Base-by-base conservation (phyloP, 2,329 filamentous ascomycete species). In the Fusarium heterosporum region DNA sequence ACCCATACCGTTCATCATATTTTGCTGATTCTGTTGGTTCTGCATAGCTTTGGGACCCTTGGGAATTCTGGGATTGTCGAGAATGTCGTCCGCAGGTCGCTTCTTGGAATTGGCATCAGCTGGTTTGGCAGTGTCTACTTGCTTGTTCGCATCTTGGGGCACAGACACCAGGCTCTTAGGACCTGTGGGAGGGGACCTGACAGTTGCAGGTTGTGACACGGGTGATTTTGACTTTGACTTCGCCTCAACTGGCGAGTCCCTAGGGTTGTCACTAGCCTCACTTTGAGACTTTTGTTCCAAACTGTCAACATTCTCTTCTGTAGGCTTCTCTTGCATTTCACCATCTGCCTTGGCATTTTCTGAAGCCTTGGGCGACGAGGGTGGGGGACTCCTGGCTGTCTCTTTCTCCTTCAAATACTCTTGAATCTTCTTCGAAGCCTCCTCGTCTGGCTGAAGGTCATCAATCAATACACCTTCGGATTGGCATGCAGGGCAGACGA, bases 381-480 rank as follows among this genome's bases (percentile, higher is more conserved):
- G 74, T 14, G 73, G 73, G 14, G 78, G 66, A 13, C 67, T 85
- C 70, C 84, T 84, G n/a, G 81, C 78, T 34, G 72, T 56, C 73
- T 87, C 85, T 76, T 86, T 88, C 68, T 85, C 84, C 71, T 84
- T 84, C 66, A 88, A 76, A 75, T 91, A 97, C 38, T 87, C 87
- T 80, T 92, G 91, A 69, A 97, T 92, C 79, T 92, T 94, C 73
- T 86, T 84, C 67, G 89, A 87, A 64, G 89, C 87, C 71, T 96
- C 93, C 69, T 93, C 90, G 80, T 98, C 93, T 67, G 89, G 82
- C 76, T 90, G 88, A 72, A 99, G 87, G 80, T 97, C 91, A 85
- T 97, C 95, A 81, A 98, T 92, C 74, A 97, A 85, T 69, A 97
- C 93, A 75, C 93, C 93, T 77, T 97, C 93, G 66, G 90, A 91